Conservation (phyloP, 2,329 filamentous ascomycete genomes). For the Fusarium sublunatum region DNA sequence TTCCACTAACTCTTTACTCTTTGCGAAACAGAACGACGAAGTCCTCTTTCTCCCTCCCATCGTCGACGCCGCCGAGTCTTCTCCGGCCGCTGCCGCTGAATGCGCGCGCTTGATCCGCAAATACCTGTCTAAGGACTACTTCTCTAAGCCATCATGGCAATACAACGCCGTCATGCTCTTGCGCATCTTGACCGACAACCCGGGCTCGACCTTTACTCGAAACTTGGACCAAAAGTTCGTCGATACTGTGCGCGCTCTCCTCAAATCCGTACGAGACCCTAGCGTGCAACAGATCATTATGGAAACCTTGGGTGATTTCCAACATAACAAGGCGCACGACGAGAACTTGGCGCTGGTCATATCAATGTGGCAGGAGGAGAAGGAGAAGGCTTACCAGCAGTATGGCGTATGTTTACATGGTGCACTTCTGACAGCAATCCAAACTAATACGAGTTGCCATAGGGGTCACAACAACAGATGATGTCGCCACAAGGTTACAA, state of each 20-base stretch:
- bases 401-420: conserved; percentile 57
- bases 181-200: conserved; percentile 92
- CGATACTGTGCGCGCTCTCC: conserved; percentile 77
- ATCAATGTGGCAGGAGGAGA: conserved; percentile 91
- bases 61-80: conserved; percentile 94
- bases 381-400: conserved; percentile 70
- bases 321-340: conserved; percentile 77
- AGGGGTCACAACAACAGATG: conserved; percentile 31
- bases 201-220: conserved; percentile 88
- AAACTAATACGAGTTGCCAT: conserved; percentile 35
- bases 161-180: conserved; percentile 98
- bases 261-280: conserved; percentile 76
- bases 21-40: conserved; percentile 76
- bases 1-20: conserved; percentile 15
- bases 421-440: not conserved
- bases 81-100: conserved; percentile 83
- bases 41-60: conserved; percentile 92
- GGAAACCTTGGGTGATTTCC: conserved; percentile 85
- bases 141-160: conserved; percentile 74
- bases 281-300: conserved; percentile 86
- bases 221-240: conserved; percentile 90
- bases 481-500: conserved; percentile 29
- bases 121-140: conserved; percentile 80
- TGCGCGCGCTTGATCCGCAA: conserved; percentile 85
- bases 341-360: conserved; percentile 77